These are phyloP conservation scores for Heteromeles arbutifolia DNA, from an alignment of 306 rosid genomes.

Conservation along the genomic window DNA sequence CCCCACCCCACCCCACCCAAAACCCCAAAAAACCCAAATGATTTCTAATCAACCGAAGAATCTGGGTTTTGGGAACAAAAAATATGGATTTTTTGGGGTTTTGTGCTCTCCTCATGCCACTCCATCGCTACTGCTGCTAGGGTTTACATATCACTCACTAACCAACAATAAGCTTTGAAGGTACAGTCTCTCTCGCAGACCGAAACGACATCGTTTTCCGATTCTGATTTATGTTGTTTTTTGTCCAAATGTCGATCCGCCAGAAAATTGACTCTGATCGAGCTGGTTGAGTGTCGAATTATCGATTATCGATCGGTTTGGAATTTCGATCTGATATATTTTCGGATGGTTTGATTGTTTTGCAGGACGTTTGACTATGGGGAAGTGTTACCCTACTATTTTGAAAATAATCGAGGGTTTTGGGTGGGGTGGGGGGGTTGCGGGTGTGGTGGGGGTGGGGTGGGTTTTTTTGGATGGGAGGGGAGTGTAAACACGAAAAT, in stretches of 20 bases:
- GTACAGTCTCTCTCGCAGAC: constrained; percentile 5
- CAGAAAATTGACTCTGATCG: not conserved
- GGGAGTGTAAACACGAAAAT: no score
- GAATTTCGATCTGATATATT: not conserved
- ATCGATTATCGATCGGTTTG: not conserved
- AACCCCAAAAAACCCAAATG: no score
- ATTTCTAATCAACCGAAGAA: no score
- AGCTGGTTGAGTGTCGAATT: no score
- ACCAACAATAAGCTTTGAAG: constrained; percentile 2
- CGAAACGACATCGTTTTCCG: not conserved
- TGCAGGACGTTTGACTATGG: constrained; percentile 38
- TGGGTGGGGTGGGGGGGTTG: no score
- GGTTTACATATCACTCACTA: not conserved
- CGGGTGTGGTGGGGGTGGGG: no score
- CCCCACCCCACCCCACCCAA: no score
- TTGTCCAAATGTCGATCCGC: not conserved
- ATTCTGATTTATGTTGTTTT: not conserved
- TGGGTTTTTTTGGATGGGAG: no score
- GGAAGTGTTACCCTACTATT: constrained; percentile 74
- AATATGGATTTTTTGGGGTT: no score
- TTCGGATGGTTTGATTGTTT: not conserved
- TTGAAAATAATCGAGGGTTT: no score
- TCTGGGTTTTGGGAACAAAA: no score
- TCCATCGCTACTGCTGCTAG: constrained; percentile 9
- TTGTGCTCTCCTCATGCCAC: constrained; percentile 20